phyloP scores from a whole-genome alignment of 768 basidiomycete genomes.

The Pisolithus microcarpus region DNA sequence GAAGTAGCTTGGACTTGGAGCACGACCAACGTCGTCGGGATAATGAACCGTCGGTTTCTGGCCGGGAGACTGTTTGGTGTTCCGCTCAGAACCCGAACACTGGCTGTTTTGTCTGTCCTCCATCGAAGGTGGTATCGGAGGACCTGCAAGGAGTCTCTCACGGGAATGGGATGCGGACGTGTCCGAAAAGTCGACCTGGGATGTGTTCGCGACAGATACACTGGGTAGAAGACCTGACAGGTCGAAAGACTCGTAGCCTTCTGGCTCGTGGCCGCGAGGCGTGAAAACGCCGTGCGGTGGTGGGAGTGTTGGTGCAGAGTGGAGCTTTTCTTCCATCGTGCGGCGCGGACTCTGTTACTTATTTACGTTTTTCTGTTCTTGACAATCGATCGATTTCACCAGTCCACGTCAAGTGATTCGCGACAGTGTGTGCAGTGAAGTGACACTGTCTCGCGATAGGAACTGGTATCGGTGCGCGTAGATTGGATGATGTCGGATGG shows the following conservation, averaged over 20 bases:
- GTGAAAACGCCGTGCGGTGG: slow-evolving; percentile 9
- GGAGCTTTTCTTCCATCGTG: slow-evolving; percentile 10
- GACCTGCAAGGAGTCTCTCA: slow-evolving; percentile 13
- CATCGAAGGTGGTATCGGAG: not conserved
- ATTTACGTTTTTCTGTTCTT: too few relatives aligned
- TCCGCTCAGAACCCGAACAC: slow-evolving; percentile 7
- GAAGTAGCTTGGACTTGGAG: slow-evolving; percentile 15
- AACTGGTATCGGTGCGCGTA: too few relatives aligned
- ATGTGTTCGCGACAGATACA: slow-evolving; percentile 27
- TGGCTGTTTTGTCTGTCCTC: slow-evolving; percentile 9
- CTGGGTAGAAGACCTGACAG: slow-evolving; percentile 34
- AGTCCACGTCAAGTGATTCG: too few relatives aligned
- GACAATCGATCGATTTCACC: too few relatives aligned
- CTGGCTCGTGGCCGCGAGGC: slow-evolving; percentile 12
- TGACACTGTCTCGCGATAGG: too few relatives aligned
- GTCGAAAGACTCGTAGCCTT: slow-evolving; percentile 9
- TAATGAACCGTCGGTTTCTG: slow-evolving; percentile 48
- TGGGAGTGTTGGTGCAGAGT: slow-evolving; percentile 8
- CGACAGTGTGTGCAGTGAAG: too few relatives aligned
- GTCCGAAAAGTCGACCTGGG: slow-evolving; percentile 24
- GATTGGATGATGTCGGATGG: too few relatives aligned
- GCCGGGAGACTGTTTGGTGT: slow-evolving; percentile 9
- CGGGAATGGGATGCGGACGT: slow-evolving; percentile 19
- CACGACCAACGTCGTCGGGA: slow-evolving; percentile 32
- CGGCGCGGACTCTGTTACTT: not conserved